Evolutionary conservation across 352 stramenopile genomes (phyloP).

Genomic region (Thalassiosira ordinaria): DNA sequence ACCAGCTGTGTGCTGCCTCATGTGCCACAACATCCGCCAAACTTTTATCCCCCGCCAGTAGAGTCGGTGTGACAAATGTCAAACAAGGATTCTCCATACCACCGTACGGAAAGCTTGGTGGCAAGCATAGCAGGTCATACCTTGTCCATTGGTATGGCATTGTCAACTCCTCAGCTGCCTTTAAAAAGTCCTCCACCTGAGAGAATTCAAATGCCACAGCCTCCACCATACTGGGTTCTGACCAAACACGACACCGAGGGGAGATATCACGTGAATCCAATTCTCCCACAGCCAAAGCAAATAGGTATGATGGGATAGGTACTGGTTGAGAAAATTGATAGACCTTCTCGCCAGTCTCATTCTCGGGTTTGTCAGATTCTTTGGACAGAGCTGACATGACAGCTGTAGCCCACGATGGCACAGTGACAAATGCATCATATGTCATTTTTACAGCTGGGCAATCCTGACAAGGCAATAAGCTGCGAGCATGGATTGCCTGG

Average conservation of each 20-base stretch:
- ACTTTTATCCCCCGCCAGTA: slow-evolving; percentile 93
- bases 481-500: slow-evolving; percentile 95
- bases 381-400: slow-evolving; percentile 89
- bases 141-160: slow-evolving; percentile 93
- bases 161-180: slow-evolving; percentile 91
- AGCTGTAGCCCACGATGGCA: slow-evolving; percentile 91
- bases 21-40: slow-evolving; percentile 97
- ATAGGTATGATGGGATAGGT: slow-evolving; percentile 95
- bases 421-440: slow-evolving; percentile 91
- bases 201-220: slow-evolving; percentile 93
- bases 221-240: slow-evolving; percentile 92
- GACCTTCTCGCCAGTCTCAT: slow-evolving; percentile 35
- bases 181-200: slow-evolving; percentile 93
- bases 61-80: slow-evolving; percentile 96
- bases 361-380: slow-evolving; percentile 2
- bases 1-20: slow-evolving; percentile 94
- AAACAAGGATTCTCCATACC: slow-evolving; percentile 95
- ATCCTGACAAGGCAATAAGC: slow-evolving; percentile 95
- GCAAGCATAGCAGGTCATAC: slow-evolving; percentile 98
- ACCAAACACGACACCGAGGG: slow-evolving; percentile 90
- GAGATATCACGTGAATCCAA: slow-evolving; percentile 91
- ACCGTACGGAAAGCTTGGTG: slow-evolving; percentile 96
- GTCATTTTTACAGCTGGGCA: slow-evolving; percentile 92
- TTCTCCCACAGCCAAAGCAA: slow-evolving; percentile 92
- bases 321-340: slow-evolving; percentile 90